Evolutionary conservation across 805 yeast genomes (phyloP).

Genomic region (Sugiyamaella chiloensis): DNA sequence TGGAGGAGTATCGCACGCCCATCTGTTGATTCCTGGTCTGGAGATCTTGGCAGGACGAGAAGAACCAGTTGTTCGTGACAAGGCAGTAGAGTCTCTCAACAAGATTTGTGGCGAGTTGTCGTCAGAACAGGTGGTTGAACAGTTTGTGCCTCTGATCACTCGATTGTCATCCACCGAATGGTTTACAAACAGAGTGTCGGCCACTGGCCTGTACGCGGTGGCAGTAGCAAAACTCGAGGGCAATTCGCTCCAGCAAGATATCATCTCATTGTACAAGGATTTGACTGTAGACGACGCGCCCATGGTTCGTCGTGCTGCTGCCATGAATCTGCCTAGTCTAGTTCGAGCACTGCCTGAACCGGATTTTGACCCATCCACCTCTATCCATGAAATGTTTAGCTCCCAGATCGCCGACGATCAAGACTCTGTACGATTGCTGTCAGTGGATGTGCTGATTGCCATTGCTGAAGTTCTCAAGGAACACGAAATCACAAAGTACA

Average conservation of each 20-base stretch:
- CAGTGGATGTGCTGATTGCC: conserved; percentile 83
- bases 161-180: conserved; percentile 84
- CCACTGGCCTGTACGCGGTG: conserved; percentile 81
- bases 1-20: conserved; percentile 74
- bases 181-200: conserved; percentile 90
- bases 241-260: conserved; percentile 44
- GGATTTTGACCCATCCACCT: conserved; percentile 42
- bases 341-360: conserved; percentile 51
- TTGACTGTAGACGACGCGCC: conserved; percentile 90
- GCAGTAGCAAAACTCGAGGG: conserved; percentile 40
- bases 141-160: conserved; percentile 72
- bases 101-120: conserved; percentile 47
- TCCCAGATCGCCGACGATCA: conserved; percentile 78
- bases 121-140: conserved; percentile 57
- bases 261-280: conserved; percentile 64
- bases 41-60: conserved; percentile 87
- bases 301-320: conserved; percentile 96
- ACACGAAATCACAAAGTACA: conserved; percentile 22
- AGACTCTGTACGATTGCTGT: conserved; percentile 88
- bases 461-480: conserved; percentile 46
- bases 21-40: conserved; percentile 58
- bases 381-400: conserved; percentile 78
- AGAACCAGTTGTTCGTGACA: conserved; percentile 94
- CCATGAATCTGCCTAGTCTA: conserved; percentile 72
- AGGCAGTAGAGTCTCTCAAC: conserved; percentile 84